Evolutionary conservation across 331 rosid species (phyloP), one percentile per base, ranked within the genome.

Genomic region (Dryas integrifolia): DNA sequence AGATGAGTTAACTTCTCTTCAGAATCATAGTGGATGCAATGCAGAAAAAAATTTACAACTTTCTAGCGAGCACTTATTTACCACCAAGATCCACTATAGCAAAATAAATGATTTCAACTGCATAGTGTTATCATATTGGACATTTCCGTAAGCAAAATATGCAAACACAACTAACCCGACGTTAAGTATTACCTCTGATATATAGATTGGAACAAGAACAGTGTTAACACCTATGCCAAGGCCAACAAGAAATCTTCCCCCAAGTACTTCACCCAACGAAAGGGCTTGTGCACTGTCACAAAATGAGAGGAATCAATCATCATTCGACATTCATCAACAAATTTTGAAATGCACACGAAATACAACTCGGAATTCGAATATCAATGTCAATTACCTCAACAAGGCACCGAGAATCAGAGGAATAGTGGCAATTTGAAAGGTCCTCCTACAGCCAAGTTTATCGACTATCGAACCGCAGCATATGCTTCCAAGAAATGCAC

Each of bases 241-340:
- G 76, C 96, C 98, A 83, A 92, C 98, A 74, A 92, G 96, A 90
- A 92, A 88, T 71, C 98, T 88, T 80, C 98, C 98, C 82, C 77
- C 80, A 79, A 88, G 89, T 58, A 92, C 50, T 78, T 87, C 96
- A 80, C 87, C 83, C 82, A 92, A 82, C 51, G 96, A 81, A 64
- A 84, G 87, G 0, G 98, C 96, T 73, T 88, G 86, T 53, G 96
- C 96, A 78, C 96, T 92, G 83, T 76, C 60, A 86, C 73, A 73
- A 76, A 83, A 68, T 41, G 40, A 72, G 76, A 71, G 14, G 50
- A 51, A 64, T 49, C 72, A 65, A 72, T 41, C 67, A 21, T 21
- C 24, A 21, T 21, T 21, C 24, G 24, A 21, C 24, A 21, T 21
- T 21, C 24, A 76, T 16, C 7, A 65, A 57, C n/a, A 79, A 53